Conservation (phyloP, 768 basidiomycete genomes). For the Rhodotorula babjevae region DNA sequence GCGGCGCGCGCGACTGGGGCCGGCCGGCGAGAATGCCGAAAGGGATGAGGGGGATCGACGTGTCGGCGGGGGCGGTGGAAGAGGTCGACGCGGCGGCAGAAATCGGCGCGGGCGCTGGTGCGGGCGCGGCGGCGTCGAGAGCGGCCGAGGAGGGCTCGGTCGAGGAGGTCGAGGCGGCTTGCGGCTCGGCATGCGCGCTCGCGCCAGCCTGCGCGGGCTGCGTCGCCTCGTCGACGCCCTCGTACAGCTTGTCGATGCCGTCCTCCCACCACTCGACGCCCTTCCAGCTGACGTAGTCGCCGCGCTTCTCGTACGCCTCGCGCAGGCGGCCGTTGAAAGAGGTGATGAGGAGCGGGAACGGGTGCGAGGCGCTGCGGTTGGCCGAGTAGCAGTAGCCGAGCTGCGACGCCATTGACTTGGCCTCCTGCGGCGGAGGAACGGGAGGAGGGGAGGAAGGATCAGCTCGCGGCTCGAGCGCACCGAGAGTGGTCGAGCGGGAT, state of each 20-base stretch:
- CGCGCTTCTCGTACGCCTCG: slow-evolving; percentile 61
- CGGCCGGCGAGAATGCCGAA: slow-evolving; percentile 10
- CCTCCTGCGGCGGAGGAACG: slow-evolving; percentile 65
- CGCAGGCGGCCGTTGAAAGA: slow-evolving; percentile 69
- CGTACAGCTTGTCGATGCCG: slow-evolving; percentile 47
- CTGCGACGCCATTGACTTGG: slow-evolving; percentile 81
- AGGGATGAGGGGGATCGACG: background rate
- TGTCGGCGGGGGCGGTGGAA: background rate
- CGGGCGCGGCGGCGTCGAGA: background rate
- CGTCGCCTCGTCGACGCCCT: background rate
- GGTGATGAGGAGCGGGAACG: slow-evolving; percentile 75
- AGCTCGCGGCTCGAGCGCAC: background rate
- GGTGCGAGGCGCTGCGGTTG: slow-evolving; percentile 66
- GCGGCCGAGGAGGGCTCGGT: no score
- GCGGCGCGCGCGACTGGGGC: slow-evolving; percentile 34
- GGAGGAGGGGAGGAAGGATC: background rate
- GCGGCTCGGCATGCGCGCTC: slow-evolving; percentile 18
- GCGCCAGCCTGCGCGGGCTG: slow-evolving; percentile 62
- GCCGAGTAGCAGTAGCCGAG: slow-evolving; percentile 84
- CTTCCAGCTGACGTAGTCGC: slow-evolving; percentile 72
- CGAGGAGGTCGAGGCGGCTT: background rate
- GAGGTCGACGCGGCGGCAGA: background rate
- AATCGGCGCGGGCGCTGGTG: background rate
- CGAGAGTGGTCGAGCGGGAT: no score
- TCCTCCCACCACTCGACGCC: slow-evolving; percentile 78